Conservation (phyloP, 2,329 filamentous ascomycete species). For the Verticillium albo-atrum region DNA sequence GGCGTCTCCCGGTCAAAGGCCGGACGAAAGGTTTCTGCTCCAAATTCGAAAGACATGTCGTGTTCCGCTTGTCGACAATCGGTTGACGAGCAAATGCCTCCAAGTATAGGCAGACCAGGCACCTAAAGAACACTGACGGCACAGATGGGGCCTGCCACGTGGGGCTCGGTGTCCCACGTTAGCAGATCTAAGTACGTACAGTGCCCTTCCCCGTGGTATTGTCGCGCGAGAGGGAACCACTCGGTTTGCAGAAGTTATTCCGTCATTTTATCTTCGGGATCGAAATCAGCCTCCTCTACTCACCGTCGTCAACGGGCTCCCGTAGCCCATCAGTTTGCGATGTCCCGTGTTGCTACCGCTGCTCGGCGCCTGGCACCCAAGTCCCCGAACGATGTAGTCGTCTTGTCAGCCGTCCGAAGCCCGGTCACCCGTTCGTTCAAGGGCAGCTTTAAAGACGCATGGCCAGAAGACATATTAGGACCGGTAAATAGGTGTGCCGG, state of each 20-base stretch:
- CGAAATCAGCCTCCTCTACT: background rate
- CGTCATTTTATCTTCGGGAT: too few species aligned
- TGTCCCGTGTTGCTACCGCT: background rate
- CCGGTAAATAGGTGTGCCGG: slow-evolving; percentile 20
- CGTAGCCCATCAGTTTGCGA: background rate
- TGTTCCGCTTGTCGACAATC: background rate
- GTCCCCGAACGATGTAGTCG: slow-evolving; percentile 58
- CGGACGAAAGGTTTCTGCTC: background rate
- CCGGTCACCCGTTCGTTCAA: slow-evolving; percentile 63
- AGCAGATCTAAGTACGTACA: too few species aligned
- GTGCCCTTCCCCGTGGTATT: too few species aligned
- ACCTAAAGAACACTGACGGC: background rate
- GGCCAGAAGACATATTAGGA: slow-evolving; percentile 62
- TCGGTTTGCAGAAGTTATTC: too few species aligned
- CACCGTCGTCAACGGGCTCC: background rate
- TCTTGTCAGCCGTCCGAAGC: slow-evolving; percentile 62
- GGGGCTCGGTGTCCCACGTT: background rate
- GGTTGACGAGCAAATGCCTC: background rate
- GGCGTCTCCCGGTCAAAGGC: slow-evolving; percentile 17
- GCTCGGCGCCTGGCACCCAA: background rate
- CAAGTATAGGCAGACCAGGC: too few species aligned
- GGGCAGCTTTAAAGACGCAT: slow-evolving; percentile 60
- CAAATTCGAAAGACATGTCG: background rate
- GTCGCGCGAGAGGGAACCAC: too few species aligned
- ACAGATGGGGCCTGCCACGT: background rate